Base-by-base conservation (phyloP, 1,284 basidiomycete genomes). In the Megacollybia platyphylla region DNA sequence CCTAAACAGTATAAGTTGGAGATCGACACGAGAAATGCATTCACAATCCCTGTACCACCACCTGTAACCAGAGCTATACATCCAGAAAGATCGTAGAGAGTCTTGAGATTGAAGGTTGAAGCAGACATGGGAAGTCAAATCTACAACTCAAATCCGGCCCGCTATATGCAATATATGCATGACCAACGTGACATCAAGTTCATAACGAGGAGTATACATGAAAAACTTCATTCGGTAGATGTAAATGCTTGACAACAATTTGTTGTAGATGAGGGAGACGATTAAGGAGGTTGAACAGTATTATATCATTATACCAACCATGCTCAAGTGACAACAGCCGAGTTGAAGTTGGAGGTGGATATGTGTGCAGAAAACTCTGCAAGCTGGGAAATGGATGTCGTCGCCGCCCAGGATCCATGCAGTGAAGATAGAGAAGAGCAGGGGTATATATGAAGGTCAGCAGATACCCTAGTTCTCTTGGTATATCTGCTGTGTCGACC, bases 41-140 rank as follows among this genome's bases (percentile, higher is more conserved):
- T n/a, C 15, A 34, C 79, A 47, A 89, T 88, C 2, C 87, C 87
- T 0, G 82, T 85, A 18, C 81, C 86, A 4, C 86, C 87, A 36
- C 87, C 86, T 0, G 86, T 84, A 27, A 88, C 79, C 28, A 89
- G 58, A 5, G 84, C 82, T 13, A 87, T 62, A 27, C 74, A 68
- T 6, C 73, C 77, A 10, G 65, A 60, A 41, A 86, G 67, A 49
- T 75, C 68, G 51, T 71, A 79, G n/a, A 82, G 48, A 46, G 60
- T 65, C 44, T 69, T 56, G 39, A 29, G 39, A 26, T 15, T 7
- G 26, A 40, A n/a, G 5, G 11, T 20, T 17, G 36, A 28, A 11
- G 39, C 8, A 29, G 18, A 13, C 39, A 40, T 40, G 9, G 18
- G 31, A 15, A 15, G 15, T 15, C 15, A 15, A 15, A 15, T 15